These are phyloP conservation scores for Osmanthus fragrans DNA, from an alignment of 257 asterid genomes.

Conservation along the genomic window DNA sequence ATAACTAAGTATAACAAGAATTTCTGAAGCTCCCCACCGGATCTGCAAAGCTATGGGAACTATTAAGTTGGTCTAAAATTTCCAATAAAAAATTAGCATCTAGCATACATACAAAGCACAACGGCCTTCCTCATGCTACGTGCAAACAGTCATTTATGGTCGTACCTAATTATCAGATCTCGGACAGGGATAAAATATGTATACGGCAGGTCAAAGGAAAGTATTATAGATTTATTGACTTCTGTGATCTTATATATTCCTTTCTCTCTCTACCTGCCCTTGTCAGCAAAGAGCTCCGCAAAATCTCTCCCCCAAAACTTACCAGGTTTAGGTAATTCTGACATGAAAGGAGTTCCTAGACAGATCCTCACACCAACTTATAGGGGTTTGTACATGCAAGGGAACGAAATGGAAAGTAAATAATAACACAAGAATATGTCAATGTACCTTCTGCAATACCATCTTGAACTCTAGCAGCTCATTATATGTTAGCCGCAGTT, in stretches of 20 bases:
- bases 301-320: not conserved
- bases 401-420: not conserved
- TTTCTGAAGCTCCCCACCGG: not conserved
- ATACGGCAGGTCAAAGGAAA: no score
- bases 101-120: not conserved
- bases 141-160: not conserved
- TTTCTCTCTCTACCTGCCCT: not conserved
- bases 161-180: no score
- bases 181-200: no score
- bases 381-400: not conserved
- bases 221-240: no score
- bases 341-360: not conserved
- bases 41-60: conserved; percentile 9
- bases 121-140: not conserved
- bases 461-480: conserved; percentile 96
- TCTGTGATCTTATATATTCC: no score
- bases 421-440: conserved; percentile 10
- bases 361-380: not conserved
- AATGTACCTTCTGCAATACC: conserved; percentile 88
- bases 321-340: not conserved
- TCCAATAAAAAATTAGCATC: not conserved
- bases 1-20: not conserved
- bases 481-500: conserved; percentile 79
- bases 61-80: conserved; percentile 8
- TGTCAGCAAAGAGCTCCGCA: not conserved